Conservation (phyloP, 495 filamentous ascomycete genomes). For the Neurospora pannonica region DNA sequence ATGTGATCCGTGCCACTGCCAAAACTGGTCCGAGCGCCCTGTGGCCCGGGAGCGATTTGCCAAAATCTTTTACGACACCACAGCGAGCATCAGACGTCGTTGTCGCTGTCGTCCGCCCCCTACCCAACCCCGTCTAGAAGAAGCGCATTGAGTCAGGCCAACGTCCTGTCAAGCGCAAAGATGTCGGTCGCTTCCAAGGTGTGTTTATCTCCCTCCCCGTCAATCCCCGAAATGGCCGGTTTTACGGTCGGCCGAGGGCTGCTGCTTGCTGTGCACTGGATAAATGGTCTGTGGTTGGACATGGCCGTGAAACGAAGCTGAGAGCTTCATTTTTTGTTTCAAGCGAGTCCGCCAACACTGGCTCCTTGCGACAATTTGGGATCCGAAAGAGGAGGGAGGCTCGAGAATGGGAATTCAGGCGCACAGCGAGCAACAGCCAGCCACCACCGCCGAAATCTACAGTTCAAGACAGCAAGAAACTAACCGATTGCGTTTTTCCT, state of each 20-base stretch:
- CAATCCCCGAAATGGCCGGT: neutral
- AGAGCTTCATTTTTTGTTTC: neutral
- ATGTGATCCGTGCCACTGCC: neutral
- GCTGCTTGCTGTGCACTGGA: constrained; percentile 1
- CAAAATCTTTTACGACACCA: neutral
- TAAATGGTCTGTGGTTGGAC: neutral
- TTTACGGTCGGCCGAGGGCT: neutral
- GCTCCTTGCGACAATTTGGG: neutral
- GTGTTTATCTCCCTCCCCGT: constrained; percentile 14
- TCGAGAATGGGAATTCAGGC: neutral
- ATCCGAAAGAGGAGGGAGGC: constrained; percentile 2
- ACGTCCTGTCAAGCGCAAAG: constrained; percentile 29
- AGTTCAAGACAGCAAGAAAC: constrained; percentile 13
- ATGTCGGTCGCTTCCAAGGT: constrained; percentile 61
- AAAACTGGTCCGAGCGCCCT: neutral
- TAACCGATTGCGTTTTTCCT: constrained; percentile 7
- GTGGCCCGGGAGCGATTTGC: neutral
- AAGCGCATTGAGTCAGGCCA: neutral
- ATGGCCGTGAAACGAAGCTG: neutral
- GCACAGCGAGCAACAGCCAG: neutral
- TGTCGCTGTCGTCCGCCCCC: neutral
- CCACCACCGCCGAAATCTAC: neutral
- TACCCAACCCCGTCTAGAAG: neutral
- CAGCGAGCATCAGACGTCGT: neutral
- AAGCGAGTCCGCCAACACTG: constrained; percentile 1